Evolutionary conservation across 176 grass and related monocot species (phyloP).

Genomic region (Raddia guianensis): DNA sequence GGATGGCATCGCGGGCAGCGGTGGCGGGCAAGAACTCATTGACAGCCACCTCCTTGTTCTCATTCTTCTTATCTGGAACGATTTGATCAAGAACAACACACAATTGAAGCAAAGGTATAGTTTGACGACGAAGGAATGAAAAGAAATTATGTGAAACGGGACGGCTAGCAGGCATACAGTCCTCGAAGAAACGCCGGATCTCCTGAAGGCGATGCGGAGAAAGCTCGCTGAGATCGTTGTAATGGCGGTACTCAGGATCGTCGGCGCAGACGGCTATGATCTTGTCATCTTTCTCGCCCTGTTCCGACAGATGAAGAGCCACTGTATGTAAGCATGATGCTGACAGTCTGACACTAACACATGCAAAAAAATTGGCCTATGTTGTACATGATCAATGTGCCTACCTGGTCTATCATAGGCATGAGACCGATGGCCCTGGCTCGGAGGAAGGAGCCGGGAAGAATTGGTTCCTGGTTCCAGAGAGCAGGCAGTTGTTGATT

Average conservation of each 20-base stretch:
- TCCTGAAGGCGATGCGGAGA: conserved; percentile 86
- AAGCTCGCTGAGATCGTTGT: conserved; percentile 70
- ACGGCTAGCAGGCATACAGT: conserved; percentile 47
- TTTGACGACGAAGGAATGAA: neutral
- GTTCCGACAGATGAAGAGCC: neutral
- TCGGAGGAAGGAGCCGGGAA: conserved; percentile 67
- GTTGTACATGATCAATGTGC: neutral
- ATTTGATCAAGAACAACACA: conserved; percentile 9
- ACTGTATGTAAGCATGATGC: neutral
- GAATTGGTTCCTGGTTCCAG: conserved; percentile 57
- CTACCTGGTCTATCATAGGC: conserved; percentile 79
- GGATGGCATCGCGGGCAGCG: conserved; percentile 69
- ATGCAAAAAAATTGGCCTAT: neutral
- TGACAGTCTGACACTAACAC: neutral
- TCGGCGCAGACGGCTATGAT: conserved; percentile 95
- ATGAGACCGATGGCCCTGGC: conserved; percentile 84
- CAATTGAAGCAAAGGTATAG: neutral
- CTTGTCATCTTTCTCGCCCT: conserved; percentile 95
- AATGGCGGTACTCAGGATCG: conserved; percentile 85
- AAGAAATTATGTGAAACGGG: neutral
- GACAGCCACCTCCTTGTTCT: conserved; percentile 97
- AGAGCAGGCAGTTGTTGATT: neutral
- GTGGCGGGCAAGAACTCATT: conserved; percentile 72
- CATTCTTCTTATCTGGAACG: conserved; percentile 88
- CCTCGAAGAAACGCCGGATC: conserved; percentile 89